These are phyloP conservation scores for Colletotrichum spaethianum DNA, from an alignment of 2,329 filamentous ascomycete species.

Conservation along the genomic window DNA sequence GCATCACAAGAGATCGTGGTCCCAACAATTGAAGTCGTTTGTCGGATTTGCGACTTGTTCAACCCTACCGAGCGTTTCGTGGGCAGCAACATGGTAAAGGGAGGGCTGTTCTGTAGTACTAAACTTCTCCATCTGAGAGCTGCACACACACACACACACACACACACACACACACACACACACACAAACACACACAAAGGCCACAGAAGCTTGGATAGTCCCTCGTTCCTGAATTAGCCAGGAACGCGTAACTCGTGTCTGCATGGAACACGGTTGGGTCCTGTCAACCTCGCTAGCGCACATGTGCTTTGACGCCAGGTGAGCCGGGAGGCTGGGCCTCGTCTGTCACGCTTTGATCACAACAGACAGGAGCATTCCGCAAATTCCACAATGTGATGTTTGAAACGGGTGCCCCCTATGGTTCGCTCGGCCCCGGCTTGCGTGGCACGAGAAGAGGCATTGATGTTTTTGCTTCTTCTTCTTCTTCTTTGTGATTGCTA, in stretches of 20 bases:
- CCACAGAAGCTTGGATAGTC: neutral
- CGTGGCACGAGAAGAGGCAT: neutral
- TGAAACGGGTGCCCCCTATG: neutral
- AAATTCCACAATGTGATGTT: neutral
- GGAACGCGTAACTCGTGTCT: neutral
- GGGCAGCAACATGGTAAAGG: neutral
- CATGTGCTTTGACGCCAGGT: constrained; percentile 9
- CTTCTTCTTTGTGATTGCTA: neutral
- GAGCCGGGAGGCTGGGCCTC: constrained; percentile 12
- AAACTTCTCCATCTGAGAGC: neutral
- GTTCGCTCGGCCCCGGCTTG: neutral
- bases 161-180: neutral
- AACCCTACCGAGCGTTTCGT: neutral
- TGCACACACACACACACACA: neutral
- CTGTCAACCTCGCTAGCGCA: constrained; percentile 20
- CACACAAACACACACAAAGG: neutral
- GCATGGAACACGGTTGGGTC: neutral
- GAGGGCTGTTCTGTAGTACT: neutral
- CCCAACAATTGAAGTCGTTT: neutral
- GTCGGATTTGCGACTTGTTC: neutral
- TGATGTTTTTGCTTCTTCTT: neutral
- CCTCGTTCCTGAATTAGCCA: neutral
- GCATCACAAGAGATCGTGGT: neutral
- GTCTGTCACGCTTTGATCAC: constrained; percentile 22
- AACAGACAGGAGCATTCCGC: neutral